These are phyloP conservation scores for Botrytis aclada DNA, from an alignment of 2,329 filamentous ascomycete species.

Conservation along the genomic window DNA sequence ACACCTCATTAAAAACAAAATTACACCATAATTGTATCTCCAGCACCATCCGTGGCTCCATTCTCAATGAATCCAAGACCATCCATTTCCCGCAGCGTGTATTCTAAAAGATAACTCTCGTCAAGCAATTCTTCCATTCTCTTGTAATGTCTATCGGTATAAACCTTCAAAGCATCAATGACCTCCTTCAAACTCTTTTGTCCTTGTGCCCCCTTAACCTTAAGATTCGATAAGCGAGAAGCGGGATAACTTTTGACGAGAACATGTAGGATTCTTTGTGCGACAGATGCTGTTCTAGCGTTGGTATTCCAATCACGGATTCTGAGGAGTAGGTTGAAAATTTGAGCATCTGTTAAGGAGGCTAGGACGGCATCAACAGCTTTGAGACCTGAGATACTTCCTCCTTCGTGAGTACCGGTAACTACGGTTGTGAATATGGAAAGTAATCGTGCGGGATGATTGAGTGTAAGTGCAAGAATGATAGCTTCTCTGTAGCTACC, in stretches of 20 bases:
- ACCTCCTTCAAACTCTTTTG: slow-evolving; percentile 76
- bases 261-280: slow-evolving; percentile 79
- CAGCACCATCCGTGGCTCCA: background rate
- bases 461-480: slow-evolving; percentile 84
- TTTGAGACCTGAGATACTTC: slow-evolving; percentile 60
- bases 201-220: slow-evolving; percentile 54
- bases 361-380: slow-evolving; percentile 81
- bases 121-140: slow-evolving; percentile 86
- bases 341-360: slow-evolving; percentile 77
- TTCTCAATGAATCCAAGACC: slow-evolving; percentile 31
- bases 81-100: slow-evolving; percentile 92
- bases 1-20: background rate
- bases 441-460: slow-evolving; percentile 86
- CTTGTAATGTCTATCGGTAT: slow-evolving; percentile 91
- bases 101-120: slow-evolving; percentile 92
- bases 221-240: slow-evolving; percentile 69
- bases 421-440: slow-evolving; percentile 80
- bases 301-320: slow-evolving; percentile 98
- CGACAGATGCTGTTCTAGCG: slow-evolving; percentile 76
- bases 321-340: slow-evolving; percentile 77
- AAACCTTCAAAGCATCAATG: slow-evolving; percentile 79
- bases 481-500: slow-evolving; percentile 92
- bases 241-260: slow-evolving; percentile 80
- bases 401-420: slow-evolving; percentile 58
- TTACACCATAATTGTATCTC: slow-evolving; percentile 20